A percentile compares a stretch with the other conserved stretches of the same genome.
Evolutionary conservation across 2,329 filamentous ascomycete genomes (phyloP).

Genomic region (Xylaria sp.): DNA sequence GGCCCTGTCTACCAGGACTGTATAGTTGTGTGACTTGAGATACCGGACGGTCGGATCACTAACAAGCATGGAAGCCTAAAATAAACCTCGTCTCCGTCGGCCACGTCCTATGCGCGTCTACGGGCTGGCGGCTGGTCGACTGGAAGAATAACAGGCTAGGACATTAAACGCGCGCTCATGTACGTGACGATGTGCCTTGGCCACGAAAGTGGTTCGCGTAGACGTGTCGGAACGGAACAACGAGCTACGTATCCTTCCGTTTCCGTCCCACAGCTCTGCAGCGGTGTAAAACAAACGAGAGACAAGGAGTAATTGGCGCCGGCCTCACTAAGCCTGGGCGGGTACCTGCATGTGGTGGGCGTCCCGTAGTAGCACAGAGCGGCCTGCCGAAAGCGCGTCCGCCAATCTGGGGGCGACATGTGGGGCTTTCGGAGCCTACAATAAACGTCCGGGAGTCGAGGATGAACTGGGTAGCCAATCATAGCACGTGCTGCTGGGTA

Average conservation of each 20-base stretch:
- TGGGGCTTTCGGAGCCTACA: not conserved
- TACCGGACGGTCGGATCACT: too few species aligned
- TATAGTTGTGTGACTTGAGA: too few species aligned
- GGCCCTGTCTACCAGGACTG: too few species aligned
- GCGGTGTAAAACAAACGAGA: not conserved
- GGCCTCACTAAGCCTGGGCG: constrained; percentile 1
- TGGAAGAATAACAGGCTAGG: not conserved
- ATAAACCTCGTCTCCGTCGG: not conserved
- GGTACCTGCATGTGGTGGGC: constrained; percentile 24
- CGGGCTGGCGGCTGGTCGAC: constrained; percentile 14
- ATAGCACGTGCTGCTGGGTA: not conserved
- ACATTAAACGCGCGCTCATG: constrained; percentile 24
- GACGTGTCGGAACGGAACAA: not conserved
- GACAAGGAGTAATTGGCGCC: constrained; percentile 17
- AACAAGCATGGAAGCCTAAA: not conserved
- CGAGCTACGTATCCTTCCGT: not conserved
- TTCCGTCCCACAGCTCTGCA: not conserved
- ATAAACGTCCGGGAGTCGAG: not conserved
- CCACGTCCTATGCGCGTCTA: not conserved
- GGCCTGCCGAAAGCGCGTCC: not conserved
- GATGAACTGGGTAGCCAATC: constrained; percentile 11
- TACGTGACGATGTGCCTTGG: constrained; percentile 8
- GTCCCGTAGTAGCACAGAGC: not conserved
- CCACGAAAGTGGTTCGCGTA: not conserved
- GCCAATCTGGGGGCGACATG: not conserved